phyloP scores from a whole-genome alignment of 169 alveolate species.

The Cryptosporidium baileyi region DNA sequence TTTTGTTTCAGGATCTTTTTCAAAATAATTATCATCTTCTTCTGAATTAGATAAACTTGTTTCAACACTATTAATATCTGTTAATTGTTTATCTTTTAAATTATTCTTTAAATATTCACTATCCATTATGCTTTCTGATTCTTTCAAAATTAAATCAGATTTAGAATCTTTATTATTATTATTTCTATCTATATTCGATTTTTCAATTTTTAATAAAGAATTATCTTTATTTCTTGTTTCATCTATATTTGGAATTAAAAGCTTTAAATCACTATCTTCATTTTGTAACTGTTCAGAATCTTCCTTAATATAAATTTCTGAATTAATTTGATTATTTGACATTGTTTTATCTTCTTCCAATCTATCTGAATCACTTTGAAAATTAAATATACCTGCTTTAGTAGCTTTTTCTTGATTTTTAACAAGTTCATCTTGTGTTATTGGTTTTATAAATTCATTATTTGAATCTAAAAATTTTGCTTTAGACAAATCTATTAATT shows the following conservation, averaged over 20 bases:
- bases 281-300: not conserved
- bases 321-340: not conserved
- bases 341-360: not conserved
- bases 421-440: conserved; percentile 25
- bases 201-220: no score
- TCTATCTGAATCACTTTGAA: not conserved
- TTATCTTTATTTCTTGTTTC: no score
- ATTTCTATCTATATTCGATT: no score
- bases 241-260: not conserved
- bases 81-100: no score
- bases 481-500: not conserved
- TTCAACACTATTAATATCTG: no score
- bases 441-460: not conserved
- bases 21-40: no score
- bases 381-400: conserved; percentile 14
- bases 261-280: not conserved
- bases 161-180: no score
- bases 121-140: no score
- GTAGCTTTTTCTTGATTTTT: not conserved
- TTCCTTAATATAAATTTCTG: not conserved
- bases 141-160: no score
- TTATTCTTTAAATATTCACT: no score
- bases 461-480: not conserved
- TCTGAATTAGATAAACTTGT: no score
- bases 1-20: no score